These are phyloP conservation scores for Nicotiana knightiana DNA, from an alignment of 257 asterid genomes.

Conservation along the genomic window DNA sequence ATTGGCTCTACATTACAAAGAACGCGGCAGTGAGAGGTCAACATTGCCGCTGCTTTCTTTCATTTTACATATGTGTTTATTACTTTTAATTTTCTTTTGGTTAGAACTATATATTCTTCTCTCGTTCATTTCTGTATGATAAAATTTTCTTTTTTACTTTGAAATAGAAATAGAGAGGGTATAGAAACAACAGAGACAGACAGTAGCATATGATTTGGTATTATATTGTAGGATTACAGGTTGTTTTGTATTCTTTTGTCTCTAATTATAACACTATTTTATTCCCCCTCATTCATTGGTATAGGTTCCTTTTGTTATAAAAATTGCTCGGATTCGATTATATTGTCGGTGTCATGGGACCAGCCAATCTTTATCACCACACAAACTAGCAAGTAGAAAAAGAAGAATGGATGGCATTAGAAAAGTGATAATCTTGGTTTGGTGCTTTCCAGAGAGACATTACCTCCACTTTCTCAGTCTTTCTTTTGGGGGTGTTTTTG, in stretches of 20 bases:
- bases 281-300: neutral
- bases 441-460: neutral
- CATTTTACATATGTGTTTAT: neutral
- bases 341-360: slow-evolving; percentile 14
- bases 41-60: neutral
- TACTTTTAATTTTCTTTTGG: neutral
- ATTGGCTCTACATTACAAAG: slow-evolving; percentile 53
- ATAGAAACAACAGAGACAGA: slow-evolving; percentile 8
- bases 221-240: slow-evolving; percentile 6
- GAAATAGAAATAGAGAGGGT: neutral
- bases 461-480: neutral
- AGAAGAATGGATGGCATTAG: neutral
- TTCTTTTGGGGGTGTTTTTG: neutral
- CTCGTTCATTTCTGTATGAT: slow-evolving; percentile 12
- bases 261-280: neutral
- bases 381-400: neutral
- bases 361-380: neutral
- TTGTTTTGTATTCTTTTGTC: slow-evolving; percentile 8
- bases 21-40: slow-evolving; percentile 50
- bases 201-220: slow-evolving; percentile 17
- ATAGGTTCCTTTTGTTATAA: neutral
- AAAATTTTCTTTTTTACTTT: neutral
- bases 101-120: slow-evolving; percentile 5
- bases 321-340: neutral
- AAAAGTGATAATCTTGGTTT: neutral